Evolutionary conservation across 148 eudicot species (phyloP), one percentile per base, ranked within the genome.

Genomic region (Camellia granthamiana): DNA sequence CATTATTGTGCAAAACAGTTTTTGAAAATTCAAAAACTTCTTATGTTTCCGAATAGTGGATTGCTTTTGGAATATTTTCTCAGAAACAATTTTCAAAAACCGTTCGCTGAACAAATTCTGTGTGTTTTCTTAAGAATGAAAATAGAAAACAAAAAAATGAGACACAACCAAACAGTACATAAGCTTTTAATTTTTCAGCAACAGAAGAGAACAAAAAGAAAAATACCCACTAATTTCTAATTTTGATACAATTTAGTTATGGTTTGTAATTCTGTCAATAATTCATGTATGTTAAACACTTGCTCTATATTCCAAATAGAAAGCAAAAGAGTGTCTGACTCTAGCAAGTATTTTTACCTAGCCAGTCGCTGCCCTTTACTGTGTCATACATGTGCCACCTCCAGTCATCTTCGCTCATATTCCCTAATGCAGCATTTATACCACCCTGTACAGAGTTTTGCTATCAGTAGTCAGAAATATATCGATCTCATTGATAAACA

Each of bases 371-470:
- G 86, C 99, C 99, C 80, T 97, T 97, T 49, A 97, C 99, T 2
- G 99, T 97, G 86, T 97, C 99, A 85, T 94, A 97, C 99, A 97
- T 97, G 84, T 97, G 99, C 99, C 99, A 97, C 83, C 99, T 90
- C 99, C 98, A 96, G 83, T 94, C 99, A 89, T 97, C 98, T 84
- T 97, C 99, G 4, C 84, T 78, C 99, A 97, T 97, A 84, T 97
- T 97, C 81, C 98, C 99, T 86, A 97, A 86, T 78, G 99, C 99
- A 81, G 99, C 99, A 89, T 97, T 97, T 69, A 97, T 97, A 56
- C 99, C 99, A 84, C 99, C 99, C 99, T 96, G 90, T 85, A 86
- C 14, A 60, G 16, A 81, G 18, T 41, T 55, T 74, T 41, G 64
- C 41, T 30, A 58, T 30, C 49, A 74, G 16, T 3, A 56, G 81